Base-by-base conservation (phyloP, 2,329 filamentous ascomycete genomes). In the Colletotrichum camelliae region DNA sequence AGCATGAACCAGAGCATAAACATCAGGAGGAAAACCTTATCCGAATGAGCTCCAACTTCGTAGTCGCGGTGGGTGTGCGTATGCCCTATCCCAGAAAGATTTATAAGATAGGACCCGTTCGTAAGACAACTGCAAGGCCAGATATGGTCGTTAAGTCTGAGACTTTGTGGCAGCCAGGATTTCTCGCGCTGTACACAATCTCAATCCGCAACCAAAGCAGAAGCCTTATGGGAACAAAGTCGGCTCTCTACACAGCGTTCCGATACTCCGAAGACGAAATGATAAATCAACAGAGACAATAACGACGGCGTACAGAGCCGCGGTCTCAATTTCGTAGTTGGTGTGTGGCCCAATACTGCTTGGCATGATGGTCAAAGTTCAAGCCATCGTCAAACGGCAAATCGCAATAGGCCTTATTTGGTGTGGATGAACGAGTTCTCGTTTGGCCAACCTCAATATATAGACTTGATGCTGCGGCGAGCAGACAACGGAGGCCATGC, bases 21-120 rank as follows among this genome's bases (percentile, higher is more conserved):
- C 3, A 43, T 1, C 2, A 0, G 2, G 18, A 18, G 15, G n/a
- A 10, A 18, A n/a, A 4, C 0, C 39, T 18, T 43, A 8, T 4
- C 18, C 10, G 9, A n/a, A 2, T 10, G 7, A n/a, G 18, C 39
- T 43, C 39, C 39, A 10, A 4, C 39, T 5, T 43, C 7, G 8
- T n/a, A 4, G 1, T 43, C 5, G 8, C 9, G 18, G 18, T 8
- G 18, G 18, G 18, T 9, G 18, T 43, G 16, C 39, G 18, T 10
- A 10, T 43, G 39, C 37, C 7, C 37, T 43, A 18, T 8, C 4
- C 37, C 18, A 4, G 37, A 16, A 16, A 0, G 2, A 43, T 43
- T 12, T 43, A 18, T 18, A 43, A 43, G 7, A 7, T 8, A 35
- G 33, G 12, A 35, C 13, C 33, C 33, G 10, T 35, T 35, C 33